Evolutionary conservation across 306 rosid genomes (phyloP).

Genomic region (Sechiopsis laciniata): DNA sequence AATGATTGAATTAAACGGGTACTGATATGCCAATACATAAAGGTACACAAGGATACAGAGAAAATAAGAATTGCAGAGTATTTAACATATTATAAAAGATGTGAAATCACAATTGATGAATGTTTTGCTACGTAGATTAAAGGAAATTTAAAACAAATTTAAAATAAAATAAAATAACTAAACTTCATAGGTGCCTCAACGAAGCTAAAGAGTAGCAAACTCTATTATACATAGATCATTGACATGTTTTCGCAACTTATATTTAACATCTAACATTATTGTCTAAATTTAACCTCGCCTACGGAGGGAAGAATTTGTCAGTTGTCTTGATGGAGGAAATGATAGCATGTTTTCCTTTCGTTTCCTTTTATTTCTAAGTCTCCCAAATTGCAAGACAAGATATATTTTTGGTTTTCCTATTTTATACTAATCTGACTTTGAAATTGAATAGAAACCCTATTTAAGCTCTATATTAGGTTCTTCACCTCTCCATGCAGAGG

Average conservation of each 20-base stretch:
- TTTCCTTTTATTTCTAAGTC: not conserved
- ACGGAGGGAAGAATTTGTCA: not conserved
- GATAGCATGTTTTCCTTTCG: not conserved
- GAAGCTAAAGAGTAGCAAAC: not conserved
- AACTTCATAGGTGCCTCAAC: not conserved
- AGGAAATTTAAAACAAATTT: not conserved
- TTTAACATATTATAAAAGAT: not conserved
- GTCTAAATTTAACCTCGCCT: not conserved
- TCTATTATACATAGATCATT: not conserved
- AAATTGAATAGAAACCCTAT: slow-evolving; percentile 1
- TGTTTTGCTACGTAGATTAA: not conserved
- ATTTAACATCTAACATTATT: not conserved
- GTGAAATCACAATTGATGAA: slow-evolving; percentile 12
- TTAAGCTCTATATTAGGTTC: slow-evolving; percentile 26
- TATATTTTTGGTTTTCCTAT: not conserved
- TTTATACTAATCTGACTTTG: not conserved
- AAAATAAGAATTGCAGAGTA: not conserved
- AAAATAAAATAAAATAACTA: not conserved
- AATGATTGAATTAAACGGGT: not conserved
- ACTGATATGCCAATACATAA: not conserved
- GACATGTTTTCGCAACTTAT: not conserved
- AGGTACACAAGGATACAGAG: slow-evolving; percentile 8
- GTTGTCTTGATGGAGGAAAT: not conserved
- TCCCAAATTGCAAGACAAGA: slow-evolving; percentile 13
- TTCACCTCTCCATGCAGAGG: slow-evolving; percentile 96